Percentiles rank a stretch among this genome's conserved stretches.
Evolutionary conservation across 768 basidiomycete genomes (phyloP).

Genomic region (Asterophora lycoperdoides): DNA sequence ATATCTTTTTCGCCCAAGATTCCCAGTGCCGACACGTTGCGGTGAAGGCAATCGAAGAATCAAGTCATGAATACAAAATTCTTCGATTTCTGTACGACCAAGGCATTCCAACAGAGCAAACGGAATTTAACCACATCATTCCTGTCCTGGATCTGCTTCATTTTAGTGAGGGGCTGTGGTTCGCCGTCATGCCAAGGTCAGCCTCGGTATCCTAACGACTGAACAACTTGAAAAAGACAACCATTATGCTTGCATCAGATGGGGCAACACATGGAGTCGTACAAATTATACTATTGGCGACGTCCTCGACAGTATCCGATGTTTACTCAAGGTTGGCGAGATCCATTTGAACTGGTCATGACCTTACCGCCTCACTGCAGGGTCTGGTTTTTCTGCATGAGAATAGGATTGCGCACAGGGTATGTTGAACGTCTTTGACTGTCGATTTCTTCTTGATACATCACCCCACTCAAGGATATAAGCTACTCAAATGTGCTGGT

Average conservation of each 20-base stretch:
- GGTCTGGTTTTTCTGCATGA: constrained; percentile 18
- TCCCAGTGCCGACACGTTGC: constrained; percentile 4
- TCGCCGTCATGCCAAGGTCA: constrained; percentile 28
- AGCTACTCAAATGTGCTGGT: constrained; percentile 17
- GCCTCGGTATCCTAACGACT: background rate
- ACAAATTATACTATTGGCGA: constrained; percentile 7
- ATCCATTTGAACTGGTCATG: too few relatives aligned
- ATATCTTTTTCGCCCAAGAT: constrained; percentile 7
- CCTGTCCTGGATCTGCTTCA: constrained; percentile 23
- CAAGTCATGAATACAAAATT: constrained; percentile 1
- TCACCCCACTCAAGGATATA: constrained; percentile 7
- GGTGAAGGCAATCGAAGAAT: constrained; percentile 7
- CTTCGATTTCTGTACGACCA: constrained; percentile 1
- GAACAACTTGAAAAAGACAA: too few relatives aligned
- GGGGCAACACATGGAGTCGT: constrained; percentile 1
- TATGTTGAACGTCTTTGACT: background rate
- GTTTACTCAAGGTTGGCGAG: constrained; percentile 14
- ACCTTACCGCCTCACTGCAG: too few relatives aligned
- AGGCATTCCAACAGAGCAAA: background rate
- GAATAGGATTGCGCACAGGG: constrained; percentile 20
- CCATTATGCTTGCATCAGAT: constrained; percentile 13
- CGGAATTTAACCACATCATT: constrained; percentile 13
- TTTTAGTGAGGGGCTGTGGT: constrained; percentile 16
- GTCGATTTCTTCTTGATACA: too few relatives aligned
- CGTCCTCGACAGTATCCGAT: constrained; percentile 14